Evolutionary conservation across 225 moss, liverwort and hornwort species (phyloP).

Genomic region (Asterella californica): DNA sequence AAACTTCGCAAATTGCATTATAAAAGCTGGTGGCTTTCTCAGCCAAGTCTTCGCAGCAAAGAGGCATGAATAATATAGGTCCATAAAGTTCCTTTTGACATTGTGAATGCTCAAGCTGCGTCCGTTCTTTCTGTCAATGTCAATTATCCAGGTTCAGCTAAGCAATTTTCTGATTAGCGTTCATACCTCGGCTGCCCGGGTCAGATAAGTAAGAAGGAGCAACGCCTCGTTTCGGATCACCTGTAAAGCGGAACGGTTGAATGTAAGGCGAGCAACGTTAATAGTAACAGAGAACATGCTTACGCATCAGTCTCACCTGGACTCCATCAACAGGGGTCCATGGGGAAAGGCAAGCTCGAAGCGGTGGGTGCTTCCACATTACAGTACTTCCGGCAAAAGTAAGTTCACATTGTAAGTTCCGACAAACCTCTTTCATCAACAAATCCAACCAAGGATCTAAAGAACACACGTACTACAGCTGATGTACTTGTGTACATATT

Average conservation of each 20-base stretch:
- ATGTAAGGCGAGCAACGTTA: background rate
- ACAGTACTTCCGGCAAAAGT: background rate
- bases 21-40: too few relatives aligned
- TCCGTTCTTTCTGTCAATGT: too few relatives aligned
- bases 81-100: too few relatives aligned
- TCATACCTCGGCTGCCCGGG: constrained; percentile 87
- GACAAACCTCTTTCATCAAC: background rate
- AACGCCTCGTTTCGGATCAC: constrained; percentile 97
- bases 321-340: background rate
- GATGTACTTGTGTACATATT: too few relatives aligned
- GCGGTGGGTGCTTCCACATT: background rate
- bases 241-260: constrained; percentile 31
- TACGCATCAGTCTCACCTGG: background rate
- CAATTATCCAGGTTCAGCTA: background rate
- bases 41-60: too few relatives aligned
- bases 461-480: too few relatives aligned
- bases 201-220: constrained; percentile 89
- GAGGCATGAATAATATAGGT: too few relatives aligned
- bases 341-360: background rate
- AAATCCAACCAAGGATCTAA: background rate
- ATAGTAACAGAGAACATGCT: background rate
- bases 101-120: too few relatives aligned
- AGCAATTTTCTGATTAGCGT: background rate
- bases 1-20: too few relatives aligned
- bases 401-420: background rate